phyloP scores from a whole-genome alignment of 768 basidiomycete species.

The Steccherinum ochraceum region DNA sequence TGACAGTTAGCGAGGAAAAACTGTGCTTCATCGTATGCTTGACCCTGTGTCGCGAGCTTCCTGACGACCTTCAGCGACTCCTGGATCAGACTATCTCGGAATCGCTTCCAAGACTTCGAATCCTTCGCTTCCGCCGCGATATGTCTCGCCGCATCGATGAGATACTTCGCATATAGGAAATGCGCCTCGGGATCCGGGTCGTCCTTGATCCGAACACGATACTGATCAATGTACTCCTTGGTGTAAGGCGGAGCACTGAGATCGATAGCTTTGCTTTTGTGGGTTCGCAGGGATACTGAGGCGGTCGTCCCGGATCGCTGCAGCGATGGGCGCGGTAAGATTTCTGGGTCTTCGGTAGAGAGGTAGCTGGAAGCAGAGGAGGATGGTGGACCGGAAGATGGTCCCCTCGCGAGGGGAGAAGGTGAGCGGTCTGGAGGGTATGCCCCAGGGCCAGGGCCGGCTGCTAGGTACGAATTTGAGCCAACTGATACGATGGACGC shows the following conservation, averaged over 20 bases:
- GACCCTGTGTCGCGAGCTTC: slow-evolving; percentile 85
- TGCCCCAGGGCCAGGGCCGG: neutral
- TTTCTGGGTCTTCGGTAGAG: slow-evolving; percentile 33
- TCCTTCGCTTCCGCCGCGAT: slow-evolving; percentile 70
- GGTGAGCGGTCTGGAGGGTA: slow-evolving; percentile 8
- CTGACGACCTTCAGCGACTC: slow-evolving; percentile 93
- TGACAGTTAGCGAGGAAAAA: slow-evolving; percentile 98
- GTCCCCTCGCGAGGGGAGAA: slow-evolving; percentile 7
- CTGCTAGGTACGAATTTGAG: neutral
- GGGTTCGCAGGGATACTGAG: slow-evolving; percentile 50
- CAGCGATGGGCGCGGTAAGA: slow-evolving; percentile 52
- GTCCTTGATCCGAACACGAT: slow-evolving; percentile 92
- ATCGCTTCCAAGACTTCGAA: slow-evolving; percentile 82
- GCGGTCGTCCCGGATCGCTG: slow-evolving; percentile 52
- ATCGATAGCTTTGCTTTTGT: slow-evolving; percentile 78
- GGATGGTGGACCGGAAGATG: slow-evolving; percentile 7
- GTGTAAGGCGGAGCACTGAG: slow-evolving; percentile 82
- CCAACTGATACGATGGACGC: neutral
- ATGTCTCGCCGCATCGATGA: slow-evolving; percentile 96
- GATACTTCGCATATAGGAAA: slow-evolving; percentile 96
- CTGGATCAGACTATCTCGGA: slow-evolving; percentile 77
- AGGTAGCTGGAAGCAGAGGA: slow-evolving; percentile 9
- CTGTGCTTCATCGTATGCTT: slow-evolving; percentile 93
- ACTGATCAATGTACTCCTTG: slow-evolving; percentile 95
- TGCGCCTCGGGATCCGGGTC: slow-evolving; percentile 99